Base-by-base conservation (phyloP, 345 rosid species). In the Physaria fendleri region DNA sequence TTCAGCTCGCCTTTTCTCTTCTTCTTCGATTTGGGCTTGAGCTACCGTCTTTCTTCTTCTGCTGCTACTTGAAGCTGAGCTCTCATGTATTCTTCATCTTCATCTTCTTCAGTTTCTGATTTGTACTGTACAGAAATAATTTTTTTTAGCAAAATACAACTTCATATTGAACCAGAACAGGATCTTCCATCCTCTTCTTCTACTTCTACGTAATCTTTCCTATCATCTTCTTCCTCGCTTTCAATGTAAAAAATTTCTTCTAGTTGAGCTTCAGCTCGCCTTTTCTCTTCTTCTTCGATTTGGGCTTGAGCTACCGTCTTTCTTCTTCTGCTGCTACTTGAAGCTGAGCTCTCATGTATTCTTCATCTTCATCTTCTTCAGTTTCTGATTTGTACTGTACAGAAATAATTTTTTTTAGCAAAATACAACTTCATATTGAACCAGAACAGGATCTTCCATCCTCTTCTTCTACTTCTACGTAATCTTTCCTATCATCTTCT, bases 151-250 rank as follows among this genome's bases (percentile, higher is more conserved):
- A n/a, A n/a, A n/a, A n/a, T n/a, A n/a, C n/a, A n/a, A n/a, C n/a
- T n/a, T n/a, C n/a, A n/a, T n/a, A n/a, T n/a, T n/a, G n/a, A n/a
- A n/a, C n/a, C n/a, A n/a, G n/a, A n/a, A n/a, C n/a, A n/a, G n/a
- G n/a, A n/a, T n/a, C n/a, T n/a, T n/a, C n/a, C n/a, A n/a, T n/a
- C n/a, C n/a, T n/a, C n/a, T n/a, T n/a, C n/a, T n/a, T n/a, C n/a
- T n/a, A n/a, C n/a, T n/a, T n/a, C n/a, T n/a, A n/a, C n/a, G n/a
- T n/a, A n/a, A n/a, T n/a, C n/a, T n/a, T n/a, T 60, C 2, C 4
- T 54, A 46, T 82, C 87, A 56, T n/a, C n/a, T n/a, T 80, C 81
- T n/a, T n/a, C n/a, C 34, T 85, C 85, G 47, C 10, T 47, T 59
- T 22, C 53, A 50, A 53, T 82, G 87, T 40, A n/a, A n/a, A n/a